Evolutionary conservation across 2,329 filamentous ascomycete genomes (phyloP).

Genomic region (Biscogniauxia sp.): DNA sequence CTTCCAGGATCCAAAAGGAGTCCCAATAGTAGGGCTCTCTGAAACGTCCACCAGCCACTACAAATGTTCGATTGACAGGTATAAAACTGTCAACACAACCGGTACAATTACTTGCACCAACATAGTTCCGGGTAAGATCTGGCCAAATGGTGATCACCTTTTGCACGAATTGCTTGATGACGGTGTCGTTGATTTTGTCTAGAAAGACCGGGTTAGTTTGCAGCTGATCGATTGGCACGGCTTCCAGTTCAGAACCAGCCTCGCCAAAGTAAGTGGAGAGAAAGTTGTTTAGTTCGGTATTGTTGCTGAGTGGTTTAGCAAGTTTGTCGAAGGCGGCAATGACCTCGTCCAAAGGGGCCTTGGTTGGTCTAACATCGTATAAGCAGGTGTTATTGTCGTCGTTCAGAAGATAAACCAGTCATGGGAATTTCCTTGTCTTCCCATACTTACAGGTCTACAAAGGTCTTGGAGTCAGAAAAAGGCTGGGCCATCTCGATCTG

Average conservation of each 20-base stretch:
- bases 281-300: conserved; percentile 60
- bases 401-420: too few species aligned
- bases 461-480: conserved; percentile 68
- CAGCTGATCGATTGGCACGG: conserved; percentile 50
- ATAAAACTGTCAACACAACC: conserved; percentile 65
- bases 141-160: conserved; percentile 71
- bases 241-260: conserved; percentile 61
- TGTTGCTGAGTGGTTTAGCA: conserved; percentile 59
- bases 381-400: conserved; percentile 4
- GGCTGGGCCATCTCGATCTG: conserved; percentile 62
- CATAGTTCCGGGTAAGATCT: conserved; percentile 61
- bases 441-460: conserved; percentile 61
- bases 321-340: conserved; percentile 59
- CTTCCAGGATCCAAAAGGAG: conserved; percentile 67
- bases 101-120: conserved; percentile 50
- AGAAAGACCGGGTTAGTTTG: conserved; percentile 58
- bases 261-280: conserved; percentile 61
- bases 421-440: background rate
- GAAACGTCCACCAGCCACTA: conserved; percentile 70
- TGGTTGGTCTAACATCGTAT: conserved; percentile 50
- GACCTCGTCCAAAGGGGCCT: conserved; percentile 57
- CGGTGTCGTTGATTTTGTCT: conserved; percentile 52
- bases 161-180: conserved; percentile 57
- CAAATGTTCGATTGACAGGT: conserved; percentile 64
- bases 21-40: conserved; percentile 72